These are phyloP conservation scores for Phytophthora macrochlamydospora DNA, from an alignment of 352 stramenopile species.

Conservation along the genomic window DNA sequence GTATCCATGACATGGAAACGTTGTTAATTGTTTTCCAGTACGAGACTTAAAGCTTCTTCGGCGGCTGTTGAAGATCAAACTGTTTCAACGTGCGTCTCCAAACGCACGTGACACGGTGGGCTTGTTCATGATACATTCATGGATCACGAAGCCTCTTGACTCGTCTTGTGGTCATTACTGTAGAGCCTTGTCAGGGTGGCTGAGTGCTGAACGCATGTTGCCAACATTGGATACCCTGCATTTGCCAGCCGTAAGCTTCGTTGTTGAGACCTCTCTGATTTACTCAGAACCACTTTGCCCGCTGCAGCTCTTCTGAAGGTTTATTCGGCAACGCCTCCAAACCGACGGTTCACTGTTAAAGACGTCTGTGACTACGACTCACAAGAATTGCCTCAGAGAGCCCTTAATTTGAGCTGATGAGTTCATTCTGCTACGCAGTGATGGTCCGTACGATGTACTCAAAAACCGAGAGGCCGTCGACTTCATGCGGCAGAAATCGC, in stretches of 20 bases:
- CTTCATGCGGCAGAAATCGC: no score
- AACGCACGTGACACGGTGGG: constrained; percentile 83
- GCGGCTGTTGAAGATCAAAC: constrained; percentile 66
- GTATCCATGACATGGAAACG: constrained; percentile 58
- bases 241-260: constrained; percentile 92
- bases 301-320: not conserved
- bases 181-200: constrained; percentile 84
- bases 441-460: no score
- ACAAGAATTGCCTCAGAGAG: no score
- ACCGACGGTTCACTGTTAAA: no score
- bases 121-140: constrained; percentile 94
- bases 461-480: no score
- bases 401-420: no score
- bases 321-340: no score
- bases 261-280: constrained; percentile 80
- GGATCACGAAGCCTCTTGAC: constrained; percentile 88
- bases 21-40: constrained; percentile 75
- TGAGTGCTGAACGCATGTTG: constrained; percentile 96
- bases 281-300: constrained; percentile 71
- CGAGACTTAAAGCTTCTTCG: constrained; percentile 50
- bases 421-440: no score
- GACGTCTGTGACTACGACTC: no score
- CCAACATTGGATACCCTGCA: constrained; percentile 95
- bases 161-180: constrained; percentile 97
- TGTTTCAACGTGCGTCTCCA: constrained; percentile 96